Percentiles rank a stretch among this genome's conserved stretches.
phyloP scores from a whole-genome alignment of 2,329 filamentous ascomycete genomes.

The Pseudogymnoascus verrucosus region DNA sequence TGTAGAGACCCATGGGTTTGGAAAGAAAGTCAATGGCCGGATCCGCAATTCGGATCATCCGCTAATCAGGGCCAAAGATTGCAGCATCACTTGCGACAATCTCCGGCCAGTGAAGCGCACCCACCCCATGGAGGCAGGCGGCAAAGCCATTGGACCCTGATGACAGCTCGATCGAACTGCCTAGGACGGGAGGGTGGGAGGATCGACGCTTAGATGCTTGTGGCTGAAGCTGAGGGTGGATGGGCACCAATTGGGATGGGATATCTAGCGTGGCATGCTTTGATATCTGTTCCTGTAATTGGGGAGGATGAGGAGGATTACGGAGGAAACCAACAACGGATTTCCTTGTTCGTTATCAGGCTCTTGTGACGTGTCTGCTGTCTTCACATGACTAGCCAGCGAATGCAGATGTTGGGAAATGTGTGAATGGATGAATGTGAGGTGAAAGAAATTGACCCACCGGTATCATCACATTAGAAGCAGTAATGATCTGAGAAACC shows the following conservation, averaged over 20 bases:
- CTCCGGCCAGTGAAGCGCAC: not conserved
- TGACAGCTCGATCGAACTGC: not conserved
- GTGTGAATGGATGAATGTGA: not conserved
- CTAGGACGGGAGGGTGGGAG: not conserved
- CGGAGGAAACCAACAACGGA: not conserved
- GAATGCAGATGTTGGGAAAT: not conserved
- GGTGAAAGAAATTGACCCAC: not conserved
- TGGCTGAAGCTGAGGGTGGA: not conserved
- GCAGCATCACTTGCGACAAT: not conserved
- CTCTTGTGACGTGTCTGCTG: not conserved
- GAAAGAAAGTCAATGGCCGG: not conserved
- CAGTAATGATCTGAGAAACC: not conserved
- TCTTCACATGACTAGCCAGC: not conserved
- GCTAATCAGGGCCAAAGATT: not conserved
- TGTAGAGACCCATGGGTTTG: not conserved
- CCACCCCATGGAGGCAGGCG: conserved; percentile 2
- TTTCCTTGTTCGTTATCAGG: not conserved
- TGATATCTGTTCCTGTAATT: not conserved
- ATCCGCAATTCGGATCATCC: not conserved
- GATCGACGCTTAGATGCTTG: not conserved
- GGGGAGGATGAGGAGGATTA: not conserved
- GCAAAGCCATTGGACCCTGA: not conserved
- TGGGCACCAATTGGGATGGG: not conserved
- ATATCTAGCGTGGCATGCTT: not conserved
- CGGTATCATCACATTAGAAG: not conserved